Conservation (phyloP, 345 rosid species). For the Gossypium ekmanianum region DNA sequence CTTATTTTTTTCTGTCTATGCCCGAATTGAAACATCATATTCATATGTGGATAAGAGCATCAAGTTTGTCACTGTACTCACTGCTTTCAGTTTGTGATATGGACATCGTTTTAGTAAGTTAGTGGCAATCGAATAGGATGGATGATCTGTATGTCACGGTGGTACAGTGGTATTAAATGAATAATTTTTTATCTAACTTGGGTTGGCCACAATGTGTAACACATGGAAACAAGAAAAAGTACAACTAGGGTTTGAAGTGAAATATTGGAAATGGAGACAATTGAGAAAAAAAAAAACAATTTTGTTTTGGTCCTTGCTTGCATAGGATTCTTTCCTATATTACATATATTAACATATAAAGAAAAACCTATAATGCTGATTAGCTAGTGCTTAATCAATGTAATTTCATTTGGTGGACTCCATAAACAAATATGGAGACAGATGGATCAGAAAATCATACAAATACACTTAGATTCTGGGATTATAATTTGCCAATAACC, state of each 20-base stretch:
- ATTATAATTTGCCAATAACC: neutral
- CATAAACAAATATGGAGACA: neutral
- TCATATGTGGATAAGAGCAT: neutral
- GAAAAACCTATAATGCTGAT: neutral
- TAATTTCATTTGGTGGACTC: slow-evolving; percentile 4
- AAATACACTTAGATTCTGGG: neutral
- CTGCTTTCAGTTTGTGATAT: neutral
- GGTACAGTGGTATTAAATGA: neutral
- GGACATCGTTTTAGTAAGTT: neutral
- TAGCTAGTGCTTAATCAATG: neutral
- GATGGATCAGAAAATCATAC: neutral
- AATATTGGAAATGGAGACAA: too few species aligned
- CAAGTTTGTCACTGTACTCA: neutral
- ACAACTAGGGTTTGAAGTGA: neutral
- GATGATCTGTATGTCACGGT: neutral
- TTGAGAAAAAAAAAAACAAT: neutral
- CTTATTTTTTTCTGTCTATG: neutral
- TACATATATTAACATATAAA: neutral
- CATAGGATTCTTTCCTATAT: slow-evolving; percentile 10
- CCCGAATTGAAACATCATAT: neutral
- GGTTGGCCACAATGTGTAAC: neutral
- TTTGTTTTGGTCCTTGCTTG: neutral
- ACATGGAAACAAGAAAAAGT: neutral
- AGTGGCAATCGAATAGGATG: neutral
- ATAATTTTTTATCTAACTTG: neutral